Evolutionary conservation across 768 basidiomycete species (phyloP), one percentile per base, ranked within the genome.

Genomic region (Pisolithus marmoratus): DNA sequence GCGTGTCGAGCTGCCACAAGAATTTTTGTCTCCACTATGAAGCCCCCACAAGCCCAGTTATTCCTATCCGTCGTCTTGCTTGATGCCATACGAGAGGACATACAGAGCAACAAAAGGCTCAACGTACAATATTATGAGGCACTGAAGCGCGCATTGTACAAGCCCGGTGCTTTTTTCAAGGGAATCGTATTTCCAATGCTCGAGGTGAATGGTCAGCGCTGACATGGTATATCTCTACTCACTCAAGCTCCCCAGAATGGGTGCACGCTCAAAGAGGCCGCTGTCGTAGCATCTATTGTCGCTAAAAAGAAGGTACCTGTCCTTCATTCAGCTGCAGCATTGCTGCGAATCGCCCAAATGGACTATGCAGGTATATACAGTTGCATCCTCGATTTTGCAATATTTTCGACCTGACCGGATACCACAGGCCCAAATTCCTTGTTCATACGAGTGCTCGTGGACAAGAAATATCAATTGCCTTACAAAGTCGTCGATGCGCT

Each of bases 121-220:
- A 87, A 91, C 63, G 87, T 91, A 15, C 96, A 99, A 54, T 87
- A 93, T 55, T 99, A 94, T 61, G 90, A 94, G 66, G 84, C 86
- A n/a, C 66, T 99, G 58, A 94, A 92, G 69, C 84, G 91, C 59
- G 81, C 91, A 5, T 70, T 98, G 53, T 98, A 95, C 70, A 99
- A 98, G 68, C 96, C 96, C 3, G 89, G 88, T 4, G 95, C 96
- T 1, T 97, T 98, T 68, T 98, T 98, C 78, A 98, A 99, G 67
- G 96, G 95, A 4, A 85, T 99, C 52, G 77, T 99, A 36, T 97
- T 99, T 68, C 96, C 96, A 1, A 76, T 99, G 67, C 79, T 96
- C 54, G 92, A 95, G 64, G 94, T 94, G 61, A 57, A 85, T 63
- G 12, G 48, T 29, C 46, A 45, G 17, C 40, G 37, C n/a, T 14